A percentile compares a stretch with the other conserved stretches of the same genome.
Evolutionary conservation across 768 basidiomycete genomes (phyloP).

Genomic region (Hydnomerulius pinastri): DNA sequence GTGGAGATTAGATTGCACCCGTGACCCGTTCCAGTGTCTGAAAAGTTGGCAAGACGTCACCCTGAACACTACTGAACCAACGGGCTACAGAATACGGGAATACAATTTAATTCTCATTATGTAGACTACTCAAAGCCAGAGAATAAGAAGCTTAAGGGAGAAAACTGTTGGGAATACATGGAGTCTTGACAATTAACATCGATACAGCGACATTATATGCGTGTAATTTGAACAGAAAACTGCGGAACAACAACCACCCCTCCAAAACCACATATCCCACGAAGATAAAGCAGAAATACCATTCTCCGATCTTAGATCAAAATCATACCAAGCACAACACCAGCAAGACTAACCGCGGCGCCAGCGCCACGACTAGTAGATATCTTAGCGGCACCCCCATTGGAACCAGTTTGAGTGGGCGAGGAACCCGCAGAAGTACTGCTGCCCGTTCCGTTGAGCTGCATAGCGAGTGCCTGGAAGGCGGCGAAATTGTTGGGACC

Average conservation of each 20-base stretch:
- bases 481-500: slow-evolving; percentile 56
- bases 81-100: background rate
- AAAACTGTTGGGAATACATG: background rate
- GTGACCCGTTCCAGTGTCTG: too few relatives aligned
- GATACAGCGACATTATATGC: background rate
- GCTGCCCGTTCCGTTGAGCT: slow-evolving; percentile 41
- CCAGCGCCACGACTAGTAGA: slow-evolving; percentile 25
- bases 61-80: too few relatives aligned
- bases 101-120: background rate
- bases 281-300: background rate
- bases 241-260: background rate
- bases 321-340: slow-evolving; percentile 24
- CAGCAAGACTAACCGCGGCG: slow-evolving; percentile 22
- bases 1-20: background rate
- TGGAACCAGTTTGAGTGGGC: slow-evolving; percentile 17
- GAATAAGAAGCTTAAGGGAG: background rate
- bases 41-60: too few relatives aligned
- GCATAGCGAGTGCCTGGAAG: slow-evolving; percentile 48
- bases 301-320: slow-evolving; percentile 6
- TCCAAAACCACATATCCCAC: background rate
- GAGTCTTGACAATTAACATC: background rate
- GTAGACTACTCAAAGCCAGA: background rate
- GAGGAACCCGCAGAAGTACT: slow-evolving; percentile 15
- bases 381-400: slow-evolving; percentile 10
- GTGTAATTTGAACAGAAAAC: background rate